Base-by-base conservation (phyloP, 2,329 filamentous ascomycete genomes). In the Fusarium clavum region DNA sequence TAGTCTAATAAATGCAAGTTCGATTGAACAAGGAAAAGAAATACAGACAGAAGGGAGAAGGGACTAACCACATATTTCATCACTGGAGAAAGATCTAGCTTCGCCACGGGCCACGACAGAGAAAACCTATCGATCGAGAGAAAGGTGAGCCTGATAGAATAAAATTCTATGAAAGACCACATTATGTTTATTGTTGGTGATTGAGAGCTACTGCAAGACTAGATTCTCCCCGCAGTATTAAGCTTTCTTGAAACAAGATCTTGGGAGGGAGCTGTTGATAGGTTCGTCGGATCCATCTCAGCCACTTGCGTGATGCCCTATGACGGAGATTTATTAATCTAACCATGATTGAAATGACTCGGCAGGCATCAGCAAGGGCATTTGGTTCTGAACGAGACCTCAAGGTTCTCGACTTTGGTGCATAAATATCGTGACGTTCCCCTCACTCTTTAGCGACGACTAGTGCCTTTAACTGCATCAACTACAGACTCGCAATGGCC, bases 401-500 rank as follows among this genome's bases (percentile, higher is more conserved):
- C 48, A 20, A 18, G 27, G 20, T 55, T 27, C 20, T 63, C 18
- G 16, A 9, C 8, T 34, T 16, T 27, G 24, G 7, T 16, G 20
- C 22, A 63, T 47, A 63, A 63, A 57, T 47, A 22, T 34, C n/a
- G 4, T 20, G 14, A 51, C 13, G n/a, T 27, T 7, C 29, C 41
- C 57, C 32, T 29, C 32, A 6, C 10, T 8, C 5, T 22, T 14
- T 13, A n/a, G 30, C 25, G 24, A 30, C 29, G 41, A 9, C 22
- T 47, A 22, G 18, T 7, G n/a, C 1, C 16, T 18, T 46, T 27
- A 45, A 34, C 16, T 30, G 18, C 24, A 13, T n/a, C n/a, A n/a
- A 13, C 27, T 22, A 49, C 57, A 40, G 16, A 14, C 22, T 20
- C 24, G 24, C 24, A 43, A 53, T 22, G 13, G 13, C 24, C 32